phyloP scores from a whole-genome alignment of 73 alveolate genomes.

The Stentor coeruleus region DNA sequence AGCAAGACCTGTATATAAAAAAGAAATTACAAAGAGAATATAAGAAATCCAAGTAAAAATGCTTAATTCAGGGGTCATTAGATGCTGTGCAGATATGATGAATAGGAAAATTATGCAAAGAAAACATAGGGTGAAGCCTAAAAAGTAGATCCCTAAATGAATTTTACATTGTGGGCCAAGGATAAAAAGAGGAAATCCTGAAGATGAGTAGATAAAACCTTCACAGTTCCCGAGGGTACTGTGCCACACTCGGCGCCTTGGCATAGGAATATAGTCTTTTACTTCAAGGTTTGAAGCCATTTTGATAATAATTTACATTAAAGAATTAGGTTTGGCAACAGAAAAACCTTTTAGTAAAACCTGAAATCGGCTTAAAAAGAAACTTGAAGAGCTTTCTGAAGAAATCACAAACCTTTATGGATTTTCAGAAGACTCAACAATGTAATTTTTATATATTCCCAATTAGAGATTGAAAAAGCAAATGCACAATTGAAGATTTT shows the following conservation, averaged over 20 bases:
- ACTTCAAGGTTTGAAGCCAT: not conserved
- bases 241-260: not conserved
- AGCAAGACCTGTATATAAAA: not conserved
- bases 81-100: not conserved
- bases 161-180: slow-evolving; percentile 21
- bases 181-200: not conserved
- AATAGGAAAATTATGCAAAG: not conserved
- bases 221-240: not conserved
- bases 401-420: not conserved
- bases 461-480: not conserved
- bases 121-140: not conserved
- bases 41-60: not conserved
- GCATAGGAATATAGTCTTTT: slow-evolving; percentile 10
- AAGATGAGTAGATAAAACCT: not conserved
- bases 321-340: not conserved
- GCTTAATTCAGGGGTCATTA: not conserved
- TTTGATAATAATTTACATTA: not conserved
- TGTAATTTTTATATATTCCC: not conserved
- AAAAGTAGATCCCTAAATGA: not conserved
- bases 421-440: not conserved
- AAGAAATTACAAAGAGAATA: not conserved
- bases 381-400: not conserved
- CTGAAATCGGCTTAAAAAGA: not conserved
- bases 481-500: not conserved
- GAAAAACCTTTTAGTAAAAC: not conserved